phyloP scores from a whole-genome alignment of 345 rosid genomes.

The Eucalyptus viminalis region DNA sequence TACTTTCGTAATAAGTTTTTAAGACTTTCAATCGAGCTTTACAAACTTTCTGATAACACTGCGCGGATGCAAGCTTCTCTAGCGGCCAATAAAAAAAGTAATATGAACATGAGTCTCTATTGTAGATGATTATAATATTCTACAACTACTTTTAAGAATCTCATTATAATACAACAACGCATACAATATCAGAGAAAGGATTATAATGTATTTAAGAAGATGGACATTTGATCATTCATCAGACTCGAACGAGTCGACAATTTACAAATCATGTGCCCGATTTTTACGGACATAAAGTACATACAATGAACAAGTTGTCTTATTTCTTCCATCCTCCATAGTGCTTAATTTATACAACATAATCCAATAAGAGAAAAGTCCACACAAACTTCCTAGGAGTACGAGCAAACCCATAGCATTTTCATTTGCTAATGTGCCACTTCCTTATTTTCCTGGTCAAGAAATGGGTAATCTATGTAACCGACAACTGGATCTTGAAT shows the following conservation, averaged over 20 bases:
- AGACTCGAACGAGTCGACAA: not conserved
- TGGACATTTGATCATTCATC: not conserved
- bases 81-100: no score
- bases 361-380: no score
- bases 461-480: constrained; percentile 4
- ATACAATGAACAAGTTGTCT: not conserved
- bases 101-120: not conserved
- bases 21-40: no score
- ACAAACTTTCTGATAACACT: fast-evolving
- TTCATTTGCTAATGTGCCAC: not conserved
- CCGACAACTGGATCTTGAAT: not conserved
- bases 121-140: not conserved
- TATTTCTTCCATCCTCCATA: not conserved
- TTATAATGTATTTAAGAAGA: not conserved
- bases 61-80: no score
- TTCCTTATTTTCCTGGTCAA: not conserved
- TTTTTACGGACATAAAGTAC: no score
- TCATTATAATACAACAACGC: not conserved
- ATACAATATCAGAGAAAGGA: not conserved
- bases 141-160: not conserved
- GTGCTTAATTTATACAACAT: not conserved
- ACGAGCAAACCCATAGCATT: not conserved
- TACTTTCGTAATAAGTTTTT: no score
- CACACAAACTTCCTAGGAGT: not conserved
- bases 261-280: not conserved